Evolutionary conservation across 2,329 filamentous ascomycete genomes (phyloP).

Genomic region (Fusarium torreyae): DNA sequence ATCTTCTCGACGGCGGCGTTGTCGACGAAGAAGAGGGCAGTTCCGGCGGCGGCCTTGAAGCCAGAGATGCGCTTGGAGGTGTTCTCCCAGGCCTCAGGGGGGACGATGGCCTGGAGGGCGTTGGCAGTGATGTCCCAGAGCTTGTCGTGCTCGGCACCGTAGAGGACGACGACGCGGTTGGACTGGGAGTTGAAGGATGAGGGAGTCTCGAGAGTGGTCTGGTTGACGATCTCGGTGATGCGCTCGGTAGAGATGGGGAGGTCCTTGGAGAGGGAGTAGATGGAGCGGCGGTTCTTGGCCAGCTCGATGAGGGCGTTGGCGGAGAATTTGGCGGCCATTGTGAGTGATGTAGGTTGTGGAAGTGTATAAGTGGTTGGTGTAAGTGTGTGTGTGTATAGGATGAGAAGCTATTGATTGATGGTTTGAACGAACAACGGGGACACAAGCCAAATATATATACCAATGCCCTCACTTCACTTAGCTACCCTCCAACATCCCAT

Average conservation of each 20-base stretch:
- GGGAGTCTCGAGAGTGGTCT: conserved; percentile 78
- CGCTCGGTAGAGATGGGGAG: conserved; percentile 66
- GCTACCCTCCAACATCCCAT: background rate
- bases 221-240: conserved; percentile 75
- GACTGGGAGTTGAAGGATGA: conserved; percentile 92
- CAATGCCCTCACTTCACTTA: conserved; percentile 13
- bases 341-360: conserved; percentile 47
- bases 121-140: conserved; percentile 84
- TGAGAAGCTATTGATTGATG: conserved; percentile 18
- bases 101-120: conserved; percentile 68
- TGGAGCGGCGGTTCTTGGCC: conserved; percentile 77
- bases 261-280: conserved; percentile 78
- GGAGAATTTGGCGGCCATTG: conserved; percentile 61
- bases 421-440: background rate
- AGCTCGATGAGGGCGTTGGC: conserved; percentile 72
- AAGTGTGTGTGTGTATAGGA: conserved; percentile 18
- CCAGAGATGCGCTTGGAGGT: conserved; percentile 62
- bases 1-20: conserved; percentile 74
- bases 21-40: conserved; percentile 92
- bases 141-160: conserved; percentile 87
- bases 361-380: conserved; percentile 11
- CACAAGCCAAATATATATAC: conserved; percentile 36
- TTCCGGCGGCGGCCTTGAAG: conserved; percentile 83
- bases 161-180: conserved; percentile 82
- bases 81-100: conserved; percentile 72